Base-by-base conservation (phyloP, 257 asterid genomes). In the Capsicum rhomboideum region DNA sequence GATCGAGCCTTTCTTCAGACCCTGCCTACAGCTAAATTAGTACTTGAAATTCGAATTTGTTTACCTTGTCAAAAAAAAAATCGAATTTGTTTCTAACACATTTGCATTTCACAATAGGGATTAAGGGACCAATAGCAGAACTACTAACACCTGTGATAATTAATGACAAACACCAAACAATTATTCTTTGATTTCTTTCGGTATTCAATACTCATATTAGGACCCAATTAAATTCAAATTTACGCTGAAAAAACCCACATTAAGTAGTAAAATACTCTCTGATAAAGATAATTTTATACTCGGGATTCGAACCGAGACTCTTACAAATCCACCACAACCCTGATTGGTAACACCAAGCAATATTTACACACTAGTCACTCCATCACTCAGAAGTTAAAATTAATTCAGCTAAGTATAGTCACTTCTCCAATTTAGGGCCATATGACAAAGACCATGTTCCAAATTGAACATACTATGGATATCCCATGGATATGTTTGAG, bases 281-380 rank as follows among this genome's bases (percentile, higher is more conserved):
- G 29, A 29, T n/a, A 64, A 64, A 64, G n/a, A 5, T 1, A n/a
- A 16, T 6, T 29, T 28, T n/a, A 66, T 29, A 14, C 74, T n/a
- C 10, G 1, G 0, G 2, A 3, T 7, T 66, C 13, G 0, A 31
- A 31, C 14, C 14, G 0, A 1, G 4, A 2, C 17, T 16, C 49
- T 31, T 31, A 8, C 8, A 49, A 16, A 6, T 29, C 34, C 44
- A 8, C 44, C 72, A 8, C 4, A 64, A 50, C 44, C 12, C 9
- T 29, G 1, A n/a, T 66, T 10, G 6, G 46, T 66, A 66, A 4
- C 52, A 68, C 53, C 78, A 37, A 69, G 40, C 18, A 20, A 10
- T 12, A 17, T 34, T 69, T 2, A 37, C 53, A 37, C 17, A 1
- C 29, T 37, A 69, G 28, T 18, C 9, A 10, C 29, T 69, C 4